Evolutionary conservation across 192 early-diverging fungal genomes (phyloP).

Genomic region (Coemansia sp.): DNA sequence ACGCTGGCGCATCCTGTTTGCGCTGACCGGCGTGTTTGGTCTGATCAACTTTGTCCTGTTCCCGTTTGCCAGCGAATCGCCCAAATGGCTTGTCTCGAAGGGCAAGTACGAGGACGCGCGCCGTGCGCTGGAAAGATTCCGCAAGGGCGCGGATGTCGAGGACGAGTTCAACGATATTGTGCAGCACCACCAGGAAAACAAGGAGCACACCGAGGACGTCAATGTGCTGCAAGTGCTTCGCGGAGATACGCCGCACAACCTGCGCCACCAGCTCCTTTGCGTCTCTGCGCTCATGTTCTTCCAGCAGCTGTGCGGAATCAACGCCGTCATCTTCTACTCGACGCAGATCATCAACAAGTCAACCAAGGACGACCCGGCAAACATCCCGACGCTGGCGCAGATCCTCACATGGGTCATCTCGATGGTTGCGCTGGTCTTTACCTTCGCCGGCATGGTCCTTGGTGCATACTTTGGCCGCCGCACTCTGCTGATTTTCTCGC

Average conservation of each 20-base stretch:
- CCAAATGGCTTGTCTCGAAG: slow-evolving; percentile 70
- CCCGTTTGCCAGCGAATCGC: slow-evolving; percentile 76
- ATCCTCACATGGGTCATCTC: slow-evolving; percentile 55
- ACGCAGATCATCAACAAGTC: slow-evolving; percentile 75
- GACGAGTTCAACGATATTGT: slow-evolving; percentile 68
- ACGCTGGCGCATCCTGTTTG: slow-evolving; percentile 74
- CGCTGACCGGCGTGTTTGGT: slow-evolving; percentile 64
- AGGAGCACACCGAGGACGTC: slow-evolving; percentile 37
- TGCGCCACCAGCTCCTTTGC: slow-evolving; percentile 65
- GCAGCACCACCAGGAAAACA: slow-evolving; percentile 45
- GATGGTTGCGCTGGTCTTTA: slow-evolving; percentile 50
- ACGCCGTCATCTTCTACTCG: slow-evolving; percentile 85
- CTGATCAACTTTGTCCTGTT: slow-evolving; percentile 63
- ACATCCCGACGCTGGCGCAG: slow-evolving; percentile 57
- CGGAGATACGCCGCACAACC: slow-evolving; percentile 55
- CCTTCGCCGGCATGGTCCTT: slow-evolving; percentile 54
- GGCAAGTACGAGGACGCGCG: slow-evolving; percentile 65
- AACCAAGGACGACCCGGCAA: slow-evolving; percentile 49
- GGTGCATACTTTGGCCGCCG: slow-evolving; percentile 76
- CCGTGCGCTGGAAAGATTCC: slow-evolving; percentile 57
- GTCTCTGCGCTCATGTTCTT: slow-evolving; percentile 69
- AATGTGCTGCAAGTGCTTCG: slow-evolving; percentile 61
- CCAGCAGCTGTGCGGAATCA: slow-evolving; percentile 87
- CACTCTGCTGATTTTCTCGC: slow-evolving; percentile 69
- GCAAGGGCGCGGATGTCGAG: slow-evolving; percentile 61